Evolutionary conservation across 1,284 basidiomycete genomes (phyloP), one percentile per base, ranked within the genome.

Genomic region (Moesziomyces aphidis): DNA sequence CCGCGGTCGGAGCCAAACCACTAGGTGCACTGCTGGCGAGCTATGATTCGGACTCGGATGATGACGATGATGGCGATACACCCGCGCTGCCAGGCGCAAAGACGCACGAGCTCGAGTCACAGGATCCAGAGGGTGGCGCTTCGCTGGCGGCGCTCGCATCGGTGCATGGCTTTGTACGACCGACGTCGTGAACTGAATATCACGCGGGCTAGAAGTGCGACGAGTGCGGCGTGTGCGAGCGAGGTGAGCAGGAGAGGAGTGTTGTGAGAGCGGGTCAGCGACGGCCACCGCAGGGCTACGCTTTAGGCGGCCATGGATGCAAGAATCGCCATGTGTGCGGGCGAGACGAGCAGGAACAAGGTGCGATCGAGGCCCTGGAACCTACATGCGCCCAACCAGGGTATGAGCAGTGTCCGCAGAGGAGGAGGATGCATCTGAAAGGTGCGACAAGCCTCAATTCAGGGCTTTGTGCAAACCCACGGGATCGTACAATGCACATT

Each of bases 41-140:
- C 10, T 66, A 72, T 8, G 60, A 31, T 10, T 60, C 59, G n/a
- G 56, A 62, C 42, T 65, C 55, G 22, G 46, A 66, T 23, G 13
- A 13, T 28, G 13, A 13, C 17, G 59, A 59, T 7, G 36, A 22
- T 7, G 36, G 22, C 1, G 50, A 54, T 1, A 50, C 47, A 8
- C 24, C 54, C 8, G 48, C 21, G 7, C 21, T 21, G 42, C 13
- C 21, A 15, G 49, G 9, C 3, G 23, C 44, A 22, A 3, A 5
- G 5, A 42, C 21, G 17, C 10, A 13, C n/a, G 21, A 39, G 45
- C 7, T 8, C 28, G 24, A 48, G n/a, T 13, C n/a, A 13, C 42
- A 13, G 5, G 31, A 31, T n/a, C 4, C 28, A 24, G 24, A 39
- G 10, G 22, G 31, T n/a, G 22, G 19, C 1, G 22, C 26, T 39